Evolutionary conservation across 2,329 filamentous ascomycete species (phyloP).

Genomic region (Penicillium sp.): DNA sequence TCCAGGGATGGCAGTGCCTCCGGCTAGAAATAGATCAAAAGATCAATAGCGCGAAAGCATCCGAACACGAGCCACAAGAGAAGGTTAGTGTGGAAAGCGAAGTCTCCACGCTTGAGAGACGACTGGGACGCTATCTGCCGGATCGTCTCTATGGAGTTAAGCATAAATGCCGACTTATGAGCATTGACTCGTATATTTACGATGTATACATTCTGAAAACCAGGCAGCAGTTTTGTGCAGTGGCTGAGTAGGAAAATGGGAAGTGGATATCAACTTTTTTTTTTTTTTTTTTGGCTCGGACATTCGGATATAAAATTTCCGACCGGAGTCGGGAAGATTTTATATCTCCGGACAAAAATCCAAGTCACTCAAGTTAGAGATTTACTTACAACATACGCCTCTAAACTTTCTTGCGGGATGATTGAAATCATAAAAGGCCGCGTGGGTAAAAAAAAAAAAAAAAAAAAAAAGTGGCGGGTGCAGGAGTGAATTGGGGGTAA

Average conservation of each 20-base stretch:
- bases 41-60: slow-evolving; percentile 4
- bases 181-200: slow-evolving; percentile 2
- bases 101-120: background rate
- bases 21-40: slow-evolving; percentile 1
- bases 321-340: background rate
- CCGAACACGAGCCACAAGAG: background rate
- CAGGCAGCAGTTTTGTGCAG: slow-evolving; percentile 18
- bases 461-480: slow-evolving; percentile 11
- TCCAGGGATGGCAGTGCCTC: background rate
- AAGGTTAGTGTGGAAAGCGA: slow-evolving; percentile 1
- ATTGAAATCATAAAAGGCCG: slow-evolving; percentile 10
- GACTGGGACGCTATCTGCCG: background rate
- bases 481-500: slow-evolving; percentile 1
- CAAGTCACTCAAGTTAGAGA: background rate
- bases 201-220: slow-evolving; percentile 4
- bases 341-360: background rate
- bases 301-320: background rate
- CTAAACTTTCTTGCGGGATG: too few relatives aligned
- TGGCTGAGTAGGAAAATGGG: slow-evolving; percentile 15
- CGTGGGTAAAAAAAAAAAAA: slow-evolving; percentile 17
- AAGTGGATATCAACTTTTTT: slow-evolving; percentile 3
- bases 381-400: too few relatives aligned
- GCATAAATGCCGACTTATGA: slow-evolving; percentile 13
- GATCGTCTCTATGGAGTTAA: slow-evolving; percentile 10
- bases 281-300: background rate